Evolutionary conservation across 2,329 filamentous ascomycete genomes (phyloP).

Genomic region (Exophiala spinifera): DNA sequence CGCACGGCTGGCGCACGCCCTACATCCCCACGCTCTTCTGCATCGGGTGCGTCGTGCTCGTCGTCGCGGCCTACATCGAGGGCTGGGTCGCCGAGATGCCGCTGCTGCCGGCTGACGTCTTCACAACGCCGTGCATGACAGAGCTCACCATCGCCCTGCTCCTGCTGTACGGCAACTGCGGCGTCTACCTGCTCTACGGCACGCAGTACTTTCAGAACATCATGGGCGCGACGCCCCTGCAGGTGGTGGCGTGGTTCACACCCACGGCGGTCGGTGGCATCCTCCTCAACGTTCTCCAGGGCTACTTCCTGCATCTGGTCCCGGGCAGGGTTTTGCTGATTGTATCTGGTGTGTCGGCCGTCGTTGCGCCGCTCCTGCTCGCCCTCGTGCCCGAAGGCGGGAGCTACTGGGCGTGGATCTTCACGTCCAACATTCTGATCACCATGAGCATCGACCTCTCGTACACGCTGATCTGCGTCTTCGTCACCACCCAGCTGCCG

Average conservation of each 20-base stretch:
- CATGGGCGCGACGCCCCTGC: constrained; percentile 58
- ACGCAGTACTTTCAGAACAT: constrained; percentile 66
- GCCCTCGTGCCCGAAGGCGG: constrained; percentile 58
- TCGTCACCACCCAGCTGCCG: constrained; percentile 70
- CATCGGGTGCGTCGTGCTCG: constrained; percentile 60
- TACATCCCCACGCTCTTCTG: constrained; percentile 67
- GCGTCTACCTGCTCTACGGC: constrained; percentile 66
- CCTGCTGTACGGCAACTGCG: constrained; percentile 66
- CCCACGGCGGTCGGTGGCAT: constrained; percentile 68
- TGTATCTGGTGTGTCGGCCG: constrained; percentile 59
- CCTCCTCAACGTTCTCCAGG: constrained; percentile 60
- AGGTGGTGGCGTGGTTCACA: constrained; percentile 65
- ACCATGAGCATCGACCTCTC: constrained; percentile 74
- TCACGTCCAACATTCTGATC: constrained; percentile 59
- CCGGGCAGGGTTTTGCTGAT: constrained; percentile 62
- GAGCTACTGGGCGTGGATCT: constrained; percentile 70
- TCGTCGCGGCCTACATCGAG: constrained; percentile 65
- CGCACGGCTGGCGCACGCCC: constrained; percentile 67
- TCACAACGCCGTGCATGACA: constrained; percentile 65
- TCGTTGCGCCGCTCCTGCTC: constrained; percentile 60
- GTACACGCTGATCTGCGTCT: constrained; percentile 73
- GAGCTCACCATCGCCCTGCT: constrained; percentile 60
- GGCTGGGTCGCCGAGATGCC: constrained; percentile 67
- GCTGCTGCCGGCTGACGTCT: constrained; percentile 67
- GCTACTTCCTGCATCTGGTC: constrained; percentile 65